phyloP scores from a whole-genome alignment of 164 flowering plant species.

The Dillenia suffruticosa region DNA sequence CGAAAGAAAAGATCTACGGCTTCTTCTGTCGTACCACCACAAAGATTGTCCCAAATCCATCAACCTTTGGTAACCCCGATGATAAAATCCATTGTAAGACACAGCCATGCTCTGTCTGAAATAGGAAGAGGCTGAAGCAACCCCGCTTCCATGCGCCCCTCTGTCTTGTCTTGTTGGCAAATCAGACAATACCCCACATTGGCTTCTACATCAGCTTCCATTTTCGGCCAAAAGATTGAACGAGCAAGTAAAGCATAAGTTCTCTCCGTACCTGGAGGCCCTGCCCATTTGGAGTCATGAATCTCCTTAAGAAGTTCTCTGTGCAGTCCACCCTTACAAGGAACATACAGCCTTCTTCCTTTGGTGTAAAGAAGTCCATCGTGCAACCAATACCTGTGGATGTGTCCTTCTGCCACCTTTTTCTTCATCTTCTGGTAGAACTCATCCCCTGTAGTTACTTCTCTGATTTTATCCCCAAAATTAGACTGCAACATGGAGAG shows the following conservation, averaged over 20 bases:
- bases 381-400: too few relatives aligned
- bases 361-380: too few relatives aligned
- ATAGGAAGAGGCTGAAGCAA: background rate
- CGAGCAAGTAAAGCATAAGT: conserved; percentile 6
- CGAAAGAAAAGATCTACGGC: conserved; percentile 1
- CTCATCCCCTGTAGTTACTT: background rate
- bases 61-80: conserved; percentile 4
- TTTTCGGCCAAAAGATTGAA: conserved; percentile 10
- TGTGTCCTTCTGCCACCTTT: background rate
- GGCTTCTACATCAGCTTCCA: conserved; percentile 11
- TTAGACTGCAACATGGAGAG: background rate
- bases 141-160: background rate
- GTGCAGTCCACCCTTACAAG: too few relatives aligned
- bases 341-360: too few relatives aligned
- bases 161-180: conserved; percentile 10
- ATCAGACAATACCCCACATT: conserved; percentile 13
- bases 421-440: background rate
- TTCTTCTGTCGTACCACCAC: conserved; percentile 6
- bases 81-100: background rate
- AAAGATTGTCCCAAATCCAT: background rate
- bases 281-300: too few relatives aligned
- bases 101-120: background rate
- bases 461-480: background rate
- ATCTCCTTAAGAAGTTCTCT: too few relatives aligned
- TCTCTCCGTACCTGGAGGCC: too few relatives aligned